A percentile compares a stretch with the other conserved stretches of the same genome.
These are phyloP conservation scores for Sphaerosporella brunnea DNA, from an alignment of 495 filamentous ascomycete species.

Conservation along the genomic window DNA sequence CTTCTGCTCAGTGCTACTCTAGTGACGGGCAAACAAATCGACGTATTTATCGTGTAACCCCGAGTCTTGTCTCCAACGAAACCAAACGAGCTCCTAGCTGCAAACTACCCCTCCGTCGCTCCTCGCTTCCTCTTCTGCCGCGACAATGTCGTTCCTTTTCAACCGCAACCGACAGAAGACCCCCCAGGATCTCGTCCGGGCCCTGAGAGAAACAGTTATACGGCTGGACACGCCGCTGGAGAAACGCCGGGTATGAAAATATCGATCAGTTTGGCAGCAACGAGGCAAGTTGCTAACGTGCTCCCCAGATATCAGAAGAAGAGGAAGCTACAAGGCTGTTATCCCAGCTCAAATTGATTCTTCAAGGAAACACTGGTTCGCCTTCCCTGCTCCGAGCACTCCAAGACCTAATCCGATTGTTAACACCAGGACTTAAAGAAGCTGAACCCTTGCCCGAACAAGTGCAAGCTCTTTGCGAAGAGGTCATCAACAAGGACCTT, in stretches of 20 bases:
- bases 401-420: neutral
- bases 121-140: too few species aligned
- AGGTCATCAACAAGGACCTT: slow-evolving; percentile 73
- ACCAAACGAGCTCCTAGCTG: too few species aligned
- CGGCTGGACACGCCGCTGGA: slow-evolving; percentile 30
- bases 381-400: neutral
- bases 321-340: slow-evolving; percentile 64
- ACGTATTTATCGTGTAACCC: too few species aligned
- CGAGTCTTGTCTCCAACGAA: too few species aligned
- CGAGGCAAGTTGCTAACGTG: too few species aligned
- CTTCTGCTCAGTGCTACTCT: too few species aligned
- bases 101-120: too few species aligned
- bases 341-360: slow-evolving; percentile 61
- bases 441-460: slow-evolving; percentile 70
- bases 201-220: slow-evolving; percentile 36
- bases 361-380: slow-evolving; percentile 68
- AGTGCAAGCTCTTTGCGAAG: slow-evolving; percentile 58
- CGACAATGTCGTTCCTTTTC: slow-evolving; percentile 79
- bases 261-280: too few species aligned
- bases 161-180: slow-evolving; percentile 45
- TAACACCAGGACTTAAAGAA: slow-evolving; percentile 35
- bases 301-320: slow-evolving; percentile 39
- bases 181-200: slow-evolving; percentile 36
- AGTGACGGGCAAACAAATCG: too few species aligned
- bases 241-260: slow-evolving; percentile 31